phyloP scores from a whole-genome alignment of 2,329 filamentous ascomycete genomes.

The Fusarium sp. region DNA sequence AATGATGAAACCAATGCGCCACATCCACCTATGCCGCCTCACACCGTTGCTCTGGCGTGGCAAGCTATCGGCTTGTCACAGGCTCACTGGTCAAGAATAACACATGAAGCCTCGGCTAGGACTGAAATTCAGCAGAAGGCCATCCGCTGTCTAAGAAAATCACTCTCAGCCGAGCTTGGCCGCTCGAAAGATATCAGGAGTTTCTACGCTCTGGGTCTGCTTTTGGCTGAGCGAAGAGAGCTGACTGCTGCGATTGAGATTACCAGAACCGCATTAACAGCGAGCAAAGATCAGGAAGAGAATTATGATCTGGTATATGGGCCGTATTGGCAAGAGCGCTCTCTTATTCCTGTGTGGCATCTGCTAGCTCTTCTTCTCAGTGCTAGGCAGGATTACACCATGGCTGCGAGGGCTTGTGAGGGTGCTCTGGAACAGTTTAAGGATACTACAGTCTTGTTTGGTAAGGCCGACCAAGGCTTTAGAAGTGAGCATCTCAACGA shows the following conservation, averaged over 20 bases:
- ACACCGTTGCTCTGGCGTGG: constrained; percentile 78
- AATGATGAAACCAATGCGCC: constrained; percentile 51
- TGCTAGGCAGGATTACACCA: constrained; percentile 85
- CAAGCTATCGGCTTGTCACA: constrained; percentile 87
- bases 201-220: constrained; percentile 82
- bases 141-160: constrained; percentile 79
- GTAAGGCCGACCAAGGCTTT: constrained; percentile 67
- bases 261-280: constrained; percentile 80
- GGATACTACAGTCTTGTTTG: constrained; percentile 77
- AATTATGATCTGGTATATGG: constrained; percentile 61
- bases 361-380: constrained; percentile 87
- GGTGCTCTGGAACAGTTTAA: constrained; percentile 92
- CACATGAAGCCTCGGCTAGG: constrained; percentile 79
- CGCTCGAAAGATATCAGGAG: constrained; percentile 78
- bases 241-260: constrained; percentile 84
- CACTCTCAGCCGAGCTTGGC: constrained; percentile 75
- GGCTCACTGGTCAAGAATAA: constrained; percentile 87
- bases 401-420: constrained; percentile 86
- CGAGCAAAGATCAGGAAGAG: constrained; percentile 63
- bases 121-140: constrained; percentile 82
- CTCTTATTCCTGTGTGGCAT: constrained; percentile 88
- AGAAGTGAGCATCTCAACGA: constrained; percentile 77
- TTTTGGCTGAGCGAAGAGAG: constrained; percentile 90
- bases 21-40: constrained; percentile 66
- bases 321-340: constrained; percentile 72